Evolutionary conservation across 2,329 filamentous ascomycete species (phyloP), one percentile per base, ranked within the genome.

Genomic region (Coleophoma crateriformis): DNA sequence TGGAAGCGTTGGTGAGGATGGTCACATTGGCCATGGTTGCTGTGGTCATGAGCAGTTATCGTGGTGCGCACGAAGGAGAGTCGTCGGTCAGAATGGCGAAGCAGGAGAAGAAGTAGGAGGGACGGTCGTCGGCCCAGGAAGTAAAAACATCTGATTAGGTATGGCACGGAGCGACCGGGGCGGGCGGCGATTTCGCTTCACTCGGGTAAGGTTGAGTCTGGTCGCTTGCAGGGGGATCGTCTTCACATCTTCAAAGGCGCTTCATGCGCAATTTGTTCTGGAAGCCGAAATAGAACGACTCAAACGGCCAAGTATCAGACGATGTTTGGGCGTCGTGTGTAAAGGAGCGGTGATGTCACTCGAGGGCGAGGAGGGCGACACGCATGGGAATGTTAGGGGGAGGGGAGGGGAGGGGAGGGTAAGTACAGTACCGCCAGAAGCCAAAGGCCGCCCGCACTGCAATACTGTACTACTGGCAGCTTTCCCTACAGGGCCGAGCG

Each of bases 21-120:
- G 78, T 78, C 50, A 82, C 84, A 63, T 68, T 63, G 37, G 66
- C 66, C 70, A 72, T 72, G 55, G 56, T 57, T 51, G 47, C 8
- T 11, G 19, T 14, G 20, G 47, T 37, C 47, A 46, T 34, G n/a
- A 47, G 61, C 58, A 63, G 59, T 63, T 65, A 61, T 58, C 57
- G 59, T 64, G 61, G 47, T 63, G 60, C 60, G 48, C 61, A 64
- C 59, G 58, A 64, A 61, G 55, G 60, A 62, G 51, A 49, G 60
- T 54, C 44, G 27, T 32, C 17, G 42, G 32, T 42, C 8, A 17
- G 22, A 48, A 33, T 43, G 14, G 20, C 17, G 15, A 45, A 7
- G 51, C 43, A 48, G 14, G 50, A 45, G 46, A 33, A 50, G 19
- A 34, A 44, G 13, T 43, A 46, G 35, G 43, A 41, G 42, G 33